Evolutionary conservation across 129 eudicot genomes (phyloP).

Genomic region (Arctium minus): DNA sequence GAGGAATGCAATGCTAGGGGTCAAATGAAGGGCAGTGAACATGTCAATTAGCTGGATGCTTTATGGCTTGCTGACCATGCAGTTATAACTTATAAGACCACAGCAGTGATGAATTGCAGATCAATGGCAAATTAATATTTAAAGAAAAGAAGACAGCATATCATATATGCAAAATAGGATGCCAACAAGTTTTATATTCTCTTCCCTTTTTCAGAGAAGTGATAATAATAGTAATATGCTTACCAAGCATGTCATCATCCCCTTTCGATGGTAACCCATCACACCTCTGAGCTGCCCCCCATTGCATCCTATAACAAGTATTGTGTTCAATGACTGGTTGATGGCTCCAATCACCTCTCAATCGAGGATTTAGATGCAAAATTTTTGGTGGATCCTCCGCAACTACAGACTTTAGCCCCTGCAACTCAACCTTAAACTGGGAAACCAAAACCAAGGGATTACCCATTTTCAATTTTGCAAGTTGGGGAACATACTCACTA

Average conservation of each 20-base stretch:
- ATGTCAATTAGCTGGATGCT: background rate
- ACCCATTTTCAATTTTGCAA: constrained; percentile 41
- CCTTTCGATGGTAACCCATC: constrained; percentile 74
- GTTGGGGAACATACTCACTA: constrained; percentile 76
- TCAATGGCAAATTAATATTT: constrained; percentile 2
- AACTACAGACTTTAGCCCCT: constrained; percentile 80
- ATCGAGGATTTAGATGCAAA: constrained; percentile 83
- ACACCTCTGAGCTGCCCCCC: constrained; percentile 92
- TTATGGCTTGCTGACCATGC: background rate
- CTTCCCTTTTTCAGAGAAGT: background rate
- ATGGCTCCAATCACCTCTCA: constrained; percentile 98
- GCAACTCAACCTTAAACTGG: constrained; percentile 89
- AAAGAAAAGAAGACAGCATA: constrained; percentile 1
- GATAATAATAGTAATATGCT: constrained; percentile 15
- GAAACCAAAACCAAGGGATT: constrained; percentile 69
- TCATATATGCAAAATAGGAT: background rate
- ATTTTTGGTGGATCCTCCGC: constrained; percentile 98
- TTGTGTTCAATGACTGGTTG: constrained; percentile 92
- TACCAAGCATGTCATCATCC: constrained; percentile 87
- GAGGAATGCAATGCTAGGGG: background rate
- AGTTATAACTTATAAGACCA: constrained; percentile 4
- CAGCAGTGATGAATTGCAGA: background rate
- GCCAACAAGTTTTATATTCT: background rate
- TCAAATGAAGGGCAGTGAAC: background rate
- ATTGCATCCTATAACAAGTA: constrained; percentile 96